phyloP scores from a whole-genome alignment of 1,284 basidiomycete species.

The Psilocybe mexicana region DNA sequence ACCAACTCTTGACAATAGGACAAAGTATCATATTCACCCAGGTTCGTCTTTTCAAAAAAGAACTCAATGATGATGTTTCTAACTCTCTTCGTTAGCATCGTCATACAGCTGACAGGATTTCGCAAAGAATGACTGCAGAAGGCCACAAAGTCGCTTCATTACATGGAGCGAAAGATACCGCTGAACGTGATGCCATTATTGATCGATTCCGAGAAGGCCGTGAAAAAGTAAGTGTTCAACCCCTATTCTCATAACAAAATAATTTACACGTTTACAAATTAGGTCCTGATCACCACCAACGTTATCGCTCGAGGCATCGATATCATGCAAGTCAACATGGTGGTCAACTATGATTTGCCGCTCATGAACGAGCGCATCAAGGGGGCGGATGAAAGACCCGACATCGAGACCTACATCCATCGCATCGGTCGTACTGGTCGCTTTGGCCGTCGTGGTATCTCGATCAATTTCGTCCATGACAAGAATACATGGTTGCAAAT shows the following conservation, averaged over 20 bases:
- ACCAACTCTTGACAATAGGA: slow-evolving; percentile 90
- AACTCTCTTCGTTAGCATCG: slow-evolving; percentile 58
- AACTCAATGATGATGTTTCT: neutral
- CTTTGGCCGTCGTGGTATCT: slow-evolving; percentile 93
- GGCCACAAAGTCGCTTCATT: slow-evolving; percentile 97
- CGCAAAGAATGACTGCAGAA: slow-evolving; percentile 87
- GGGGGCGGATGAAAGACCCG: slow-evolving; percentile 60
- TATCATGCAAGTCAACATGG: slow-evolving; percentile 99
- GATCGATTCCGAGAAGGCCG: slow-evolving; percentile 89
- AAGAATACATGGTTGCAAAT: slow-evolving; percentile 83
- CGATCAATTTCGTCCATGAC: slow-evolving; percentile 96
- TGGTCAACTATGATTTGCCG: slow-evolving; percentile 98
- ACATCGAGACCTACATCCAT: slow-evolving; percentile 98
- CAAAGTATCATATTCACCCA: slow-evolving; percentile 98
- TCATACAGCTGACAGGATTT: slow-evolving; percentile 91
- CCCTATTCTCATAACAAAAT: neutral
- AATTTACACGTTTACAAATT: neutral
- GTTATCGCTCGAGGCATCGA: slow-evolving; percentile 99
- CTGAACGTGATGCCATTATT: slow-evolving; percentile 81
- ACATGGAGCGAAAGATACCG: slow-evolving; percentile 90
- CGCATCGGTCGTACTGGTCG: slow-evolving; percentile 98
- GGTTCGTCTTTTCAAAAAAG: slow-evolving; percentile 40
- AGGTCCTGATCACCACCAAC: slow-evolving; percentile 94
- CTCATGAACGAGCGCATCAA: slow-evolving; percentile 71
- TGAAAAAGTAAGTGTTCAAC: slow-evolving; percentile 71